Percentiles rank a stretch among this genome's conserved stretches.
Evolutionary conservation across 305 asterid species (phyloP).

Genomic region (Petunia hybrid): DNA sequence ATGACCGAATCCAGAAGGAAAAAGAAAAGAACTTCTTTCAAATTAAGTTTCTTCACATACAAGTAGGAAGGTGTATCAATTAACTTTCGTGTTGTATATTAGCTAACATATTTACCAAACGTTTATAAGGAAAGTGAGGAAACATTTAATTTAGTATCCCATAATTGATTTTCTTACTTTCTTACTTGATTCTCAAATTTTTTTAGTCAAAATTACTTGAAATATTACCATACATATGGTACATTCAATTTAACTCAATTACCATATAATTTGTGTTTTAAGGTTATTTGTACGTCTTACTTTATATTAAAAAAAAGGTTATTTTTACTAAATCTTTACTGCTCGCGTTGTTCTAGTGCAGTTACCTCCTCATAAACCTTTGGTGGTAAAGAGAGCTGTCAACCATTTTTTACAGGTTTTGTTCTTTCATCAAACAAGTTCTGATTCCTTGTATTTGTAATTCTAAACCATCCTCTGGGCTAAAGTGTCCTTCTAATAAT

Average conservation of each 20-base stretch:
- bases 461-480: slow-evolving; percentile 6
- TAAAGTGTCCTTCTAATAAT: neutral
- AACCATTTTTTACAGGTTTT: slow-evolving; percentile 89
- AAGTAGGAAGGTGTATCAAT: neutral
- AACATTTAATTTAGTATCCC: slow-evolving; percentile 1
- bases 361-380: slow-evolving; percentile 90
- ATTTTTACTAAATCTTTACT: neutral
- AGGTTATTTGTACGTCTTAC: slow-evolving; percentile 11
- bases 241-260: neutral
- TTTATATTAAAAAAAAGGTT: neutral
- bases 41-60: slow-evolving; percentile 19
- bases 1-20: neutral
- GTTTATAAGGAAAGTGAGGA: slow-evolving; percentile 12
- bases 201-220: no score
- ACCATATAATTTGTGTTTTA: slow-evolving; percentile 19
- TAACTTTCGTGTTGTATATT: neutral
- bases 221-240: neutral
- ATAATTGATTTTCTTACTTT: slow-evolving; percentile 25
- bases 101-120: neutral
- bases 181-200: neutral
- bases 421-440: slow-evolving; percentile 31
- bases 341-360: slow-evolving; percentile 46
- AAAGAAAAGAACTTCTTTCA: neutral
- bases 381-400: slow-evolving; percentile 80
- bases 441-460: slow-evolving; percentile 17